Base-by-base conservation (phyloP, 1,139 yeast species). In the Yamadazyma triangularis region DNA sequence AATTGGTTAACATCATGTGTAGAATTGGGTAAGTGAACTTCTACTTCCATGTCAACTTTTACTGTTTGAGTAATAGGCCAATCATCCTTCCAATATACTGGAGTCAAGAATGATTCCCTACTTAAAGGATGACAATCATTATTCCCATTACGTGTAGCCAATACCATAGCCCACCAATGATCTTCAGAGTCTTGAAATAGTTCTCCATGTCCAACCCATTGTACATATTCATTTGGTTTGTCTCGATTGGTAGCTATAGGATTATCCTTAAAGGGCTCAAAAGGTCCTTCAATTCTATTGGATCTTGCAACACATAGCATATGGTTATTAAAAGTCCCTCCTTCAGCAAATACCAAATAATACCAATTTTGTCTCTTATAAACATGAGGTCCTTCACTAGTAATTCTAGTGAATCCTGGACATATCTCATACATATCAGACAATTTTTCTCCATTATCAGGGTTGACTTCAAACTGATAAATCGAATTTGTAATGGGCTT, bases 131-230 rank as follows among this genome's bases (percentile, higher is more conserved):
- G 39, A 24, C 26, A 14, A 11, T 18, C 10, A 12, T 24, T 33
- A 3, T 11, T 14, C 5, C 26, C 36, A 21, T 33, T 33, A 28
- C 39, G 26, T 11, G 28, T 28, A 9, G 39, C 39, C 13, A 35
- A 31, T 20, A 33, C 20, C 19, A 30, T 8, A 3, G 31, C 39
- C 39, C 39, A 35, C 31, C 33, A 35, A 5, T 33, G 32, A 11
- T 34, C 39, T 4, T 30, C 9, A 4, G 15, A 19, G 21, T 35
- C 39, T 20, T 30, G 29, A 16, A 35, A 28, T 10, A 35, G 20
- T 13, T 35, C 39, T 4, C 39, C 39, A 35, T 35, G 39, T 2
- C 39, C 39, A 9, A 35, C 35, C 39, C 39, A 35, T 29, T 35
- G 39, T 26, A 35, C 36, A 13, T 35, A 35, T 28, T 35, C 34